Evolutionary conservation across 805 yeast species (phyloP), one percentile per base, ranked within the genome.

Genomic region (Saccharomycopsis malanga): DNA sequence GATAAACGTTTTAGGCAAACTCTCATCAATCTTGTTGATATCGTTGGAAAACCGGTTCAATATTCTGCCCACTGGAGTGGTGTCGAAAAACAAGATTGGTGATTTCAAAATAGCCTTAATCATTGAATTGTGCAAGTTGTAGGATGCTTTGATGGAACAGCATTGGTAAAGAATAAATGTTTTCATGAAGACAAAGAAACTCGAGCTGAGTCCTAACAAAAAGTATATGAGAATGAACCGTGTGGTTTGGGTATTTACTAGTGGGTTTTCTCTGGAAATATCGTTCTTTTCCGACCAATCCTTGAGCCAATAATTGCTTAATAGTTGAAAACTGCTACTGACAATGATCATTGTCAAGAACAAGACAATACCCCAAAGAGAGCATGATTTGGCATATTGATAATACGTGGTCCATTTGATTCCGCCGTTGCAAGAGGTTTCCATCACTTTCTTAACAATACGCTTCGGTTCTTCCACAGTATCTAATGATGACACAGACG

Each of bases 11-110:
- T 71, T 68, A n/a, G 85, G 83, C 32, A 81, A 64, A 1, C 67
- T 68, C 48, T 70, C 69, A 60, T 81, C 87, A 48, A 81, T 67
- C 25, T 71, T 71, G 52, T 71, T 71, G 53, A 81, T 70, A 62
- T 81, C 87, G 56, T 76, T 73, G 20, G 83, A 74, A 55, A 81
- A 81, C 53, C 87, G 63, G 58, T 81, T 81, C 58, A 79, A 67
- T 15, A 81, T 72, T 57, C 87, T 67, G 3, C 87, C 87, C 40
- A 75, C 61, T 5, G 87, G 87, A 0, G 86, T 81, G 0, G 83
- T 72, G 54, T 81, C 87, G 59, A 81, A 81, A 56, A 78, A 81
- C 3, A 71, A 66, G 81, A 81, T 77, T 39, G 87, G 86, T 1
- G 83, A 70, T 42, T 71, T 61, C 45, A 81, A 50, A 29, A 81